Base-by-base conservation (phyloP, 2,329 filamentous ascomycete species). In the Colletotrichum sp. region DNA sequence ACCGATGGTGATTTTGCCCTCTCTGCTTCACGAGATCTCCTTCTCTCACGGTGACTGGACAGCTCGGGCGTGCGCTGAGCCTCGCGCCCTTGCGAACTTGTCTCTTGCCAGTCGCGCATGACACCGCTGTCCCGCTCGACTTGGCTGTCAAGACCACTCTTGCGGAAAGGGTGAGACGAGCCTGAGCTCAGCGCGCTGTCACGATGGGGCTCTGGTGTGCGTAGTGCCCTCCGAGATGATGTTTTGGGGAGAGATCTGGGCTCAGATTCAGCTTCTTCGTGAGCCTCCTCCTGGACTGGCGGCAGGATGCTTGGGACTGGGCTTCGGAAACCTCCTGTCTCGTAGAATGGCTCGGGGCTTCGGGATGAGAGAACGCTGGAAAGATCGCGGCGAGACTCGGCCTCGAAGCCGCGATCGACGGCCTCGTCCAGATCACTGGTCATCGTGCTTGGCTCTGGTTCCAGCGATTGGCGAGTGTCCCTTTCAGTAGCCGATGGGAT, bases 91-190 rank as follows among this genome's bases (percentile, higher is more conserved):
- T 28, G 64, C n/a, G 80, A 71, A 57, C 78, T 79, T 61, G 66
- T 78, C 44, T 87, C 87, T n/a, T 81, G 77, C 84, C 84, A 86
- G 55, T 91, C 89, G 27, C 86, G 87, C 59, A 91, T 84, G 78
- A 92, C 87, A 30, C 89, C 90, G 81, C 91, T 92, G 79, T 93
- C 91, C 59, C 89, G 87, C 65, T 85, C 83, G 12, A 57, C 80
- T 34, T 85, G 83, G 25, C 85, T 82, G 15, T 82, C 82, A 16
- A 81, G 77, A 1, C 80, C 73, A 67, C 82, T 81, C 77, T 82
- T 86, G 71, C 81, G 82, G 68, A 83, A 83, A 52, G 84, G 81
- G 57, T 83, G 83, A 16, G 89, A 86, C 4, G 89, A 88, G 61
- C 86, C 88, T 7, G 86, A 82, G 28, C 84, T 83, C 77, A 90